Conservation (phyloP, 2,329 filamentous ascomycete genomes). For the Aspergillus pseudoterreus region DNA sequence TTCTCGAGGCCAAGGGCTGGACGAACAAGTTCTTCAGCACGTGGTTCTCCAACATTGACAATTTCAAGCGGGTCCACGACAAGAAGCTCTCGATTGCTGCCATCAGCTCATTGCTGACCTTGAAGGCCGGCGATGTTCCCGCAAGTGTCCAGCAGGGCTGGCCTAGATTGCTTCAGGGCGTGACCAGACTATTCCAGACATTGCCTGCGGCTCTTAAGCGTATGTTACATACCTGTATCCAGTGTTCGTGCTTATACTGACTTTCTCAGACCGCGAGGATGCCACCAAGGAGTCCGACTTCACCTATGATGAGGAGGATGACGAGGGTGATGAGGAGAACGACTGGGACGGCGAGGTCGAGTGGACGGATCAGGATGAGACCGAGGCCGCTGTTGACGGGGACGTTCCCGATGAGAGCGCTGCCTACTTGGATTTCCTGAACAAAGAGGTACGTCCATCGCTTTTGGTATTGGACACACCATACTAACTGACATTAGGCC, state of each 20-base stretch:
- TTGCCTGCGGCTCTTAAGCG: conserved; percentile 82
- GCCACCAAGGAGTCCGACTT: conserved; percentile 85
- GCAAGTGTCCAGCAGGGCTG: conserved; percentile 92
- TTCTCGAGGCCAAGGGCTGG: conserved; percentile 89
- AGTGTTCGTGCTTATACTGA: conserved; percentile 15
- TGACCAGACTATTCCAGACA: conserved; percentile 87
- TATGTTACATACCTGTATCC: conserved; percentile 40
- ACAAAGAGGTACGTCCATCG: conserved; percentile 66
- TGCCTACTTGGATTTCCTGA: conserved; percentile 92
- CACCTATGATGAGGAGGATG: conserved; percentile 68
- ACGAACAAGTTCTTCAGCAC: conserved; percentile 98
- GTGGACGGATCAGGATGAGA: conserved; percentile 61
- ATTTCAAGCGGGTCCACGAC: conserved; percentile 90
- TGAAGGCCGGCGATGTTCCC: conserved; percentile 78
- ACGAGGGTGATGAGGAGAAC: conserved; percentile 75
- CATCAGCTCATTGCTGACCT: conserved; percentile 77
- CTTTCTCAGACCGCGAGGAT: conserved; percentile 71
- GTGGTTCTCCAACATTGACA: conserved; percentile 96
- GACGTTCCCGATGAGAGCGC: conserved; percentile 86
- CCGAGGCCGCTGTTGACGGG: conserved; percentile 56
- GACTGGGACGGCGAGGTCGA: conserved; percentile 76
- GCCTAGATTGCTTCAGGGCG: conserved; percentile 84
- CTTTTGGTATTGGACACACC: conserved; percentile 9
- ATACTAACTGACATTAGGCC: conserved; percentile 49
- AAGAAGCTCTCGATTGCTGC: conserved; percentile 97